These are phyloP conservation scores for Aspergillus puulaauensis DNA, from an alignment of 2,329 filamentous ascomycete species.

Conservation along the genomic window DNA sequence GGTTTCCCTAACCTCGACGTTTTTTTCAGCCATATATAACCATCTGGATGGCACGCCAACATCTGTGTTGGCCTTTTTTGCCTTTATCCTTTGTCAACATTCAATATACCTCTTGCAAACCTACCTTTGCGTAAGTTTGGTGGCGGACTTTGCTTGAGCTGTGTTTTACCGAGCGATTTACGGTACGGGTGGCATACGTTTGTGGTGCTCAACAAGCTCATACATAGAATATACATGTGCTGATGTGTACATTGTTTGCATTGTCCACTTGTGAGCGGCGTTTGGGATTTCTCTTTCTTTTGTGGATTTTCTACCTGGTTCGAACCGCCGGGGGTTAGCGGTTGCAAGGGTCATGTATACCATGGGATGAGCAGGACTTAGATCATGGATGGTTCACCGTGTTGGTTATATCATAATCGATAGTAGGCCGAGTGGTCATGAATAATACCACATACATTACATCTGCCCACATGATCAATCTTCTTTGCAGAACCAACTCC, in stretches of 20 bases:
- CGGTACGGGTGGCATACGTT: not conserved
- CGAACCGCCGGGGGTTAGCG: conserved; percentile 9
- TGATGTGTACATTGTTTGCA: not conserved
- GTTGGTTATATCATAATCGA: conserved; percentile 19
- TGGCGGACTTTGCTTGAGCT: not conserved
- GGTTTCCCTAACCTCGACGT: not conserved
- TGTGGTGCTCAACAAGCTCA: not conserved
- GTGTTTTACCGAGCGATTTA: not conserved
- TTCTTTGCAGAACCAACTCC: not conserved
- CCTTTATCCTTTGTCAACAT: not conserved
- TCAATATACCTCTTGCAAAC: not conserved
- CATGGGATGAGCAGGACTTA: conserved; percentile 21
- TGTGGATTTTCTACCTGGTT: not conserved
- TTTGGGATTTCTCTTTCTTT: conserved; percentile 8
- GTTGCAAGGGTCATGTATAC: conserved; percentile 14
- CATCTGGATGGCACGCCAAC: conserved; percentile 1
- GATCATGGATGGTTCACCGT: conserved; percentile 17
- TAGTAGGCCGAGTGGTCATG: conserved; percentile 14
- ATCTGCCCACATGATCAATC: not conserved
- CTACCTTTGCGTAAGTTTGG: not conserved
- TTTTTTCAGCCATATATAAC: not conserved
- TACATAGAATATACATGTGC: not conserved
- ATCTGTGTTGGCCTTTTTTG: not conserved
- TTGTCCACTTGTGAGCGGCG: conserved; percentile 11
- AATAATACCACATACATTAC: conserved; percentile 15